phyloP scores from a whole-genome alignment of 2,329 filamentous ascomycete species.

The Cytospora piceae region DNA sequence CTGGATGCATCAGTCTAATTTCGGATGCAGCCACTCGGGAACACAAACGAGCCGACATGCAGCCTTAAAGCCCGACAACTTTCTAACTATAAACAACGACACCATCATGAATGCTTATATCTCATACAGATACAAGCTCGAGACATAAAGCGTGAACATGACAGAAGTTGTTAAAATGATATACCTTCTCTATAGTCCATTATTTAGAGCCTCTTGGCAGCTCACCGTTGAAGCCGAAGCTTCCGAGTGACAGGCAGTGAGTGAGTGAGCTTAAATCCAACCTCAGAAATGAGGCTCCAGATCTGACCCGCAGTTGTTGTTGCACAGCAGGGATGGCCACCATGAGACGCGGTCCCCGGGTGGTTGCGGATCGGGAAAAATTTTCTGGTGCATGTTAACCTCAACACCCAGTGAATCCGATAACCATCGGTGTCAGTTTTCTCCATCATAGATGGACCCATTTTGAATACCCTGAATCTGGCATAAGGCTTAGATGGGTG shows the following conservation, averaged over 20 bases:
- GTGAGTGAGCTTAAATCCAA: slow-evolving; percentile 2
- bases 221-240: slow-evolving; percentile 13
- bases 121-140: background rate
- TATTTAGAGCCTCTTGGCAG: background rate
- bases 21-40: slow-evolving; percentile 16
- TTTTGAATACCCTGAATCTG: background rate
- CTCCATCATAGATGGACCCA: background rate
- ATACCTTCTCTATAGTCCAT: background rate
- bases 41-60: background rate
- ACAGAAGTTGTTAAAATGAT: background rate
- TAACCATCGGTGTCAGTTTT: background rate
- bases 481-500: background rate
- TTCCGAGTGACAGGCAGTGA: background rate
- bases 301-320: slow-evolving; percentile 6
- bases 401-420: slow-evolving; percentile 1
- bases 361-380: slow-evolving; percentile 26
- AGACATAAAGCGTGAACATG: background rate
- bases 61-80: slow-evolving; percentile 1
- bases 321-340: slow-evolving; percentile 6
- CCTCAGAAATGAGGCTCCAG: slow-evolving; percentile 27
- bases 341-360: slow-evolving; percentile 13
- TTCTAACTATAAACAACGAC: background rate
- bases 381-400: slow-evolving; percentile 12
- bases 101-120: background rate
- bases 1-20: slow-evolving; percentile 8